phyloP scores from a whole-genome alignment of 805 yeast genomes.

The Candida qinlingensis region DNA sequence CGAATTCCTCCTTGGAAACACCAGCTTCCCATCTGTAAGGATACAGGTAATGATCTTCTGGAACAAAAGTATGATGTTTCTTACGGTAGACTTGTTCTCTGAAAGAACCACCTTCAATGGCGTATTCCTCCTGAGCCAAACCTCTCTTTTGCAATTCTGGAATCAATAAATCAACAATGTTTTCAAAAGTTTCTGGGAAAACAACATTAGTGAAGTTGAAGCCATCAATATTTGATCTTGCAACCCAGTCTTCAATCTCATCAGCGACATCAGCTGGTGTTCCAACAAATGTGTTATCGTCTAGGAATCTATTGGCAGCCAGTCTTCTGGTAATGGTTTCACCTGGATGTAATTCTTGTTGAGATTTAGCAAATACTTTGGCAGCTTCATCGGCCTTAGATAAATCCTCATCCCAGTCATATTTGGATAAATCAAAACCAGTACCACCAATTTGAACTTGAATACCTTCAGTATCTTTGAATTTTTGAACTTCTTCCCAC shows the following conservation, averaged over 20 bases:
- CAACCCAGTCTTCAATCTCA: conserved; percentile 36
- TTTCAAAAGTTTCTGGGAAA: conserved; percentile 35
- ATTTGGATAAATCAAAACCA: conserved; percentile 32
- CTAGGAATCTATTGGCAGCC: conserved; percentile 25
- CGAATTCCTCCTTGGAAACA: conserved; percentile 25
- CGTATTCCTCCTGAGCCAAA: conserved; percentile 26
- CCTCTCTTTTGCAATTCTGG: conserved; percentile 35
- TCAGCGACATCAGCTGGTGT: conserved; percentile 35
- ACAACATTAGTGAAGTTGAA: conserved; percentile 37
- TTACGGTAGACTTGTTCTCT: conserved; percentile 31
- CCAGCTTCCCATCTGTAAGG: conserved; percentile 21
- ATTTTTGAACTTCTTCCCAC: conserved; percentile 24
- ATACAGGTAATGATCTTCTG: conserved; percentile 16
- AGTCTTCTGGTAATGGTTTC: conserved; percentile 14
- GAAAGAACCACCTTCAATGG: conserved; percentile 27
- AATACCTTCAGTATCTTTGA: conserved; percentile 34
- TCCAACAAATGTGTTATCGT: conserved; percentile 22
- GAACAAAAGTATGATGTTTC: conserved; percentile 12
- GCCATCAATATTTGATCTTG: conserved; percentile 36
- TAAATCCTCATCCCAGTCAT: conserved; percentile 30
- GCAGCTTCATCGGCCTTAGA: conserved; percentile 2
- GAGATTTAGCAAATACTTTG: conserved; percentile 13
- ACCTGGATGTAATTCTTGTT: conserved; percentile 18
- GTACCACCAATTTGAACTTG: conserved; percentile 36
- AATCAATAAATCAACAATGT: conserved; percentile 31